These are phyloP conservation scores for Rubia tinctorum DNA, from an alignment of 305 asterid genomes.

Conservation along the genomic window DNA sequence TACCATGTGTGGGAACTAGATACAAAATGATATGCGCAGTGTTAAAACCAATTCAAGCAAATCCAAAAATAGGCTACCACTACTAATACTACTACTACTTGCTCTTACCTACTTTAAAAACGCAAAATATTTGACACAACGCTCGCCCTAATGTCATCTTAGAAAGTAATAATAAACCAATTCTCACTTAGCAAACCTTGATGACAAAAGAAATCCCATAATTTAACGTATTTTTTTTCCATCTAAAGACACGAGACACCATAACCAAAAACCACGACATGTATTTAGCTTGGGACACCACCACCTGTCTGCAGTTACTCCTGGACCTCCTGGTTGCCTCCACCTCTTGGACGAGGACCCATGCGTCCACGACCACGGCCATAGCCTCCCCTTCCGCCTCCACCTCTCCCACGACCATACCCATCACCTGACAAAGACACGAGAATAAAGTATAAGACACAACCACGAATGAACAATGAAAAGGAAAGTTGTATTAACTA, in stretches of 20 bases:
- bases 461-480: not conserved
- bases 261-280: constrained; percentile 12
- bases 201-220: not conserved
- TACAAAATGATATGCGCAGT: constrained; percentile 13
- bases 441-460: not conserved
- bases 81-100: constrained; percentile 16
- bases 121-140: constrained; percentile 13
- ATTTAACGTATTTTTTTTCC: not conserved
- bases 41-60: constrained; percentile 18
- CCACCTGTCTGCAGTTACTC: constrained; percentile 24
- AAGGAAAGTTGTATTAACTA: too few relatives aligned
- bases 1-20: constrained; percentile 12
- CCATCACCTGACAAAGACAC: constrained; percentile 33
- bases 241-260: not conserved
- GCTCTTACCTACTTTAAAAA: constrained; percentile 13
- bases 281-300: constrained; percentile 10
- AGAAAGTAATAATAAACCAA: constrained; percentile 17
- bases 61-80: constrained; percentile 9
- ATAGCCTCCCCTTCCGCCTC: constrained; percentile 58
- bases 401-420: constrained; percentile 53
- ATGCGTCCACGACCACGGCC: constrained; percentile 53
- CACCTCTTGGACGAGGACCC: constrained; percentile 59
- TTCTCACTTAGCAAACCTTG: constrained; percentile 14
- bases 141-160: constrained; percentile 15
- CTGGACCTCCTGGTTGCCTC: constrained; percentile 48